Conservation (phyloP, 345 rosid species). For the Geranium brycei region DNA sequence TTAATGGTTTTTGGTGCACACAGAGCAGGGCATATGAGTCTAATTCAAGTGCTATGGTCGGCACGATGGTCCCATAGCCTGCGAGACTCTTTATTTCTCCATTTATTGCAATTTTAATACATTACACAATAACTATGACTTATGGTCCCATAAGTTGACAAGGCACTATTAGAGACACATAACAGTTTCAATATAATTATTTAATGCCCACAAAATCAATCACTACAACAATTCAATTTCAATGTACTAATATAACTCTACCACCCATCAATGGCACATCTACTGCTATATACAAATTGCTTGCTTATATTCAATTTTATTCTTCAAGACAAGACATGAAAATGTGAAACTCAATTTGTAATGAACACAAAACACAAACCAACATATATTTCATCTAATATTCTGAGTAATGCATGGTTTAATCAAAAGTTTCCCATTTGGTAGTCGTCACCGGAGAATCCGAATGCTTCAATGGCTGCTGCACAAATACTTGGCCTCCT, state of each 20-base stretch:
- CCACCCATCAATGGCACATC: neutral
- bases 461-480: slow-evolving; percentile 12
- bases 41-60: no score
- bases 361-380: neutral
- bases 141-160: no score
- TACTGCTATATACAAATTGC: slow-evolving; percentile 11
- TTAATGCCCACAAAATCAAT: no score
- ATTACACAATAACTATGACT: no score
- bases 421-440: slow-evolving; percentile 56
- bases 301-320: no score
- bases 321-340: neutral
- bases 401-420: neutral
- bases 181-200: no score
- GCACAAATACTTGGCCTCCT: slow-evolving; percentile 6
- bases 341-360: neutral
- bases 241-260: neutral
- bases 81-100: no score
- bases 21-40: no score
- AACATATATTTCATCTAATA: neutral
- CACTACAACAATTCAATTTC: neutral
- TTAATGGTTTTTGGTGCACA: no score
- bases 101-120: no score
- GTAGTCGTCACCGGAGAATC: slow-evolving; percentile 23
- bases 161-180: no score
- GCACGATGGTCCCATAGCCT: no score